These are phyloP conservation scores for Tinospora cordifolia DNA, from an alignment of 164 flowering plant genomes.

Conservation along the genomic window DNA sequence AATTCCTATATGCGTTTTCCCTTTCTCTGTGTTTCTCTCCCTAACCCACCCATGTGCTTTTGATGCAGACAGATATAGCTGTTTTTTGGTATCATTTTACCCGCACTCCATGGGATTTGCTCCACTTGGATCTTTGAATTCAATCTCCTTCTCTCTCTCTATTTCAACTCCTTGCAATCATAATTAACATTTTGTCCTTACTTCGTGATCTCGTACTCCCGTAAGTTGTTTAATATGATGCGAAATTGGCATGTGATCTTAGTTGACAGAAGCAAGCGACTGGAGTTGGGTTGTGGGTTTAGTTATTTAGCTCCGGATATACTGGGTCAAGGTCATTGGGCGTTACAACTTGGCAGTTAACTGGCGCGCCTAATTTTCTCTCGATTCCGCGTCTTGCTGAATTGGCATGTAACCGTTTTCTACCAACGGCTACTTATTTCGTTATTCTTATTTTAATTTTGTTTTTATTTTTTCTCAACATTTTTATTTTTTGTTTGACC, in stretches of 20 bases:
- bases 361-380: background rate
- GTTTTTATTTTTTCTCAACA: no score
- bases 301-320: background rate
- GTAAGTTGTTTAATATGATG: background rate
- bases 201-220: background rate
- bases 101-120: background rate
- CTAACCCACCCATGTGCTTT: constrained; percentile 2
- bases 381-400: constrained; percentile 3
- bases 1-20: background rate
- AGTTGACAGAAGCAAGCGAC: background rate
- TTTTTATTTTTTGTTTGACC: no score
- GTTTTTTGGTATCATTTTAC: background rate
- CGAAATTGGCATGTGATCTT: background rate
- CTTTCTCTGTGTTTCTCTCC: background rate
- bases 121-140: background rate
- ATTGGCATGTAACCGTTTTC: background rate
- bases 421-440: background rate
- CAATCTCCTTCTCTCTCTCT: background rate
- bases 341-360: constrained; percentile 4
- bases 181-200: background rate
- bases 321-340: background rate
- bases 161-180: background rate
- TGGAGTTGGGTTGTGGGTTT: background rate
- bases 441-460: no score
- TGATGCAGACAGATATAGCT: background rate